Conservation (phyloP, 1,284 basidiomycete species). For the Xerocomus amazonicus region DNA sequence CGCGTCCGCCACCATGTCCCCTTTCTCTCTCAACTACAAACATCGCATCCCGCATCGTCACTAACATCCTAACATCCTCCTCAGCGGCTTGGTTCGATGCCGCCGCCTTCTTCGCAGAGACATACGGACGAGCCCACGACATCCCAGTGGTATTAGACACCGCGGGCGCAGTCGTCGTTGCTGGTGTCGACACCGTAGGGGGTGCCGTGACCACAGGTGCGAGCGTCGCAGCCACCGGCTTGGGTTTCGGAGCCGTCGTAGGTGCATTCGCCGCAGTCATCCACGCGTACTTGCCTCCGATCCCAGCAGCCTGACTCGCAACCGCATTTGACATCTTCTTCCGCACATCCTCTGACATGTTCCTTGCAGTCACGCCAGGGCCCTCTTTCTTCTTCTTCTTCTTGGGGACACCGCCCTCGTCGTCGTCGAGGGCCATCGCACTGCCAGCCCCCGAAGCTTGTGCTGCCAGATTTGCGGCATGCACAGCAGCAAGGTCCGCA, state of each 20-base stretch:
- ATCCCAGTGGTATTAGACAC: conserved; percentile 18
- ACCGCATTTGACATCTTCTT: conserved; percentile 88
- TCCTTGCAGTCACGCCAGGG: conserved; percentile 76
- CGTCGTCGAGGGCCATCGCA: conserved; percentile 32
- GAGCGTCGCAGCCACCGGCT: conserved; percentile 31
- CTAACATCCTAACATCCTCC: conserved; percentile 51
- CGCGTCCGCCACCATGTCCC: conserved; percentile 74
- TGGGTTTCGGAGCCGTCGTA: conserved; percentile 46
- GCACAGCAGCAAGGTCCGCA: conserved; percentile 62
- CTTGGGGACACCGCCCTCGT: conserved; percentile 53
- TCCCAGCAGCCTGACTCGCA: conserved; percentile 81
- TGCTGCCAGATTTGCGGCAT: conserved; percentile 57
- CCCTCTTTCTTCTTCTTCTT: conserved; percentile 84
- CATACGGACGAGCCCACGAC: conserved; percentile 67
- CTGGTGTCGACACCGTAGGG: conserved; percentile 35
- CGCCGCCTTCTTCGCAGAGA: conserved; percentile 39
- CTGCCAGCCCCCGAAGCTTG: conserved; percentile 42
- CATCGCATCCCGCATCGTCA: conserved; percentile 74
- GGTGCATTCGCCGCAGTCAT: conserved; percentile 64
- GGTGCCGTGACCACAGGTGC: conserved; percentile 20
- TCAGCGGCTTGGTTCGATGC: conserved; percentile 32
- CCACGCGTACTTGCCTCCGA: conserved; percentile 80
- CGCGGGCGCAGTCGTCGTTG: conserved; percentile 32
- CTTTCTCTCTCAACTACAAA: conserved; percentile 76
- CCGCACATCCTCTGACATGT: conserved; percentile 84